Conservation (phyloP, 2,329 filamentous ascomycete species). For the Chrysoporthe puriensis region DNA sequence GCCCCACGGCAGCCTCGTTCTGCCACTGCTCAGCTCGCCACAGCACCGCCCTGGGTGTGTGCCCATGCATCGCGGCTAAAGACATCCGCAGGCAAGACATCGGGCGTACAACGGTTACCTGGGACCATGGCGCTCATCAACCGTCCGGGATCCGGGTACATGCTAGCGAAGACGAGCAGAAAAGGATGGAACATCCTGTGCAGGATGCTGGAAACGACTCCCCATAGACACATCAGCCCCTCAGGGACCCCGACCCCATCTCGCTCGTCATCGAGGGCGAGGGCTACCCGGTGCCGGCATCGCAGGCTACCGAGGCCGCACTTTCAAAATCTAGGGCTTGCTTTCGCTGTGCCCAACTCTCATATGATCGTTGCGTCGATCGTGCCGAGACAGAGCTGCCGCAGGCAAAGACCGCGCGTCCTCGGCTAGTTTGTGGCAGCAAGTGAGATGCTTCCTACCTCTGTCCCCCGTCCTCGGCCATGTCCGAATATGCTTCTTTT, state of each 20-base stretch:
- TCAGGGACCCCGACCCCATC: neutral
- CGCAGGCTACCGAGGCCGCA: neutral
- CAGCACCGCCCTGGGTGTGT: neutral
- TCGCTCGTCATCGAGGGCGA: neutral
- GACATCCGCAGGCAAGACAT: neutral
- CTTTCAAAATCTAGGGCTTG: neutral
- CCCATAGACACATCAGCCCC: neutral
- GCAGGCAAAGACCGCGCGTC: neutral
- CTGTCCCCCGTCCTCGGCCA: neutral
- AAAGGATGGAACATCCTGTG: neutral
- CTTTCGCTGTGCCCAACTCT: neutral
- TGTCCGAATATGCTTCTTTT: neutral
- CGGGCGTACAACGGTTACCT: neutral
- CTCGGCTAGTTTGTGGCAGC: neutral
- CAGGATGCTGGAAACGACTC: neutral
- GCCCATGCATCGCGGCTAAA: neutral
- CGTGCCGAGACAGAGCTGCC: neutral
- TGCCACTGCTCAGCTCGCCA: slow-evolving; percentile 2
- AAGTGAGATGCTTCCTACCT: neutral
- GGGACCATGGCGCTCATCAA: too few species aligned
- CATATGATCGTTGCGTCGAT: neutral
- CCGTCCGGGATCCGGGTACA: neutral
- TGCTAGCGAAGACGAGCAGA: neutral
- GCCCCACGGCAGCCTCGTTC: neutral
- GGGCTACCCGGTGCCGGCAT: neutral